Evolutionary conservation across 441 rosid species (phyloP), one percentile per base, ranked within the genome.

Genomic region (Melastoma candidum): DNA sequence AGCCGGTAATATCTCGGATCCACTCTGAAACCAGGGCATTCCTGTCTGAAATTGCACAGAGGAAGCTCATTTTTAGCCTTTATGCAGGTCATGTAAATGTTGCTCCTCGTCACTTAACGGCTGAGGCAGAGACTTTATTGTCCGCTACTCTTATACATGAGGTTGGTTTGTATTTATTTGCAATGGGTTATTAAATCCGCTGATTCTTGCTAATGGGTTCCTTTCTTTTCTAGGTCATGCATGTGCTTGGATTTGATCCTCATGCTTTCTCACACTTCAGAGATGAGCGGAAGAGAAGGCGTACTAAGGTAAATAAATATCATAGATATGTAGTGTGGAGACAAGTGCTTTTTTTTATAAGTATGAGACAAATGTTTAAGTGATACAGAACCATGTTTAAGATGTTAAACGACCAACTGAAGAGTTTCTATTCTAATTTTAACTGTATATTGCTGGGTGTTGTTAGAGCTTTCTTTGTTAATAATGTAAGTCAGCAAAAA

Each of bases 211-310:
- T 49, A 27, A 12, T 57, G 5, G 43, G 14, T 14, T 62, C 58
- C 41, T 27, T 22, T 60, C 11, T 29, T 47, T 60, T 68, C 50
- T 80, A 85, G 95, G 99, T 93, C 58, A 89, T 87, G 99, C 99
- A 93, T 52, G 99, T 93, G 69, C 95, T 93, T 64, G 99, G 99
- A 49, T 93, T 89, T 77, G 99, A 93, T 74, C 99, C 96, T 0
- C 99, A 93, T 68, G 99, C 99, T 55, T 93, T 93, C 74, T 76
- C 97, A 44, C 99, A 93, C 69, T 93, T 89, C 74, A 81, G 99
- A 74, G 99, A 93, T 64, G 99, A 89, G 72, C 87, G 95, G 46
- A 93, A 89, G 77, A 77, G 97, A 77, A 81, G 99, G 76, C 95
- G 97, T 54, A 66, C 73, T 63, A 80, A 75, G 99, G 99, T 93